Evolutionary conservation across 1,139 yeast species (phyloP).

Genomic region (Pichia sp.): DNA sequence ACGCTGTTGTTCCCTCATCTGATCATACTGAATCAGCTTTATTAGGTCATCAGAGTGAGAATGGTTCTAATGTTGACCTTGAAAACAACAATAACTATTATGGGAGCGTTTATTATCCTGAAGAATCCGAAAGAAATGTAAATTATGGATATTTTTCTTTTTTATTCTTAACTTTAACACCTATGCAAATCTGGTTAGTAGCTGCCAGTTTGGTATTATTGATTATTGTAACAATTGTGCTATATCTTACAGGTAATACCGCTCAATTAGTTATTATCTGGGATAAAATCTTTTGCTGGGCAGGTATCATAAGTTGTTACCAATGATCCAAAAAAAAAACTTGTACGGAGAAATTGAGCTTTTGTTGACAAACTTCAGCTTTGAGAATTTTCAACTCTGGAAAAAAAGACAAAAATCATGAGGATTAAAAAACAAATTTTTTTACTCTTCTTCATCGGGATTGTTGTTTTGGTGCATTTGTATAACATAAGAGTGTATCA

Average conservation of each 20-base stretch:
- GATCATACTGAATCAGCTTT: neutral
- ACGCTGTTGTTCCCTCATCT: neutral
- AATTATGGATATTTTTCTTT: too few relatives aligned
- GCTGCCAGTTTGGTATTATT: neutral
- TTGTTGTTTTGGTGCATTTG: too few relatives aligned
- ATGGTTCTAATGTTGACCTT: conserved; percentile 1
- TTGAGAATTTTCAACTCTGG: neutral
- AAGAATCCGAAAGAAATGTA: too few relatives aligned
- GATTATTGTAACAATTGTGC: conserved; percentile 1
- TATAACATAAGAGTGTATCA: too few relatives aligned
- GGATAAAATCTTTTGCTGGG: conserved; percentile 5
- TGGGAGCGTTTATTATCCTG: neutral
- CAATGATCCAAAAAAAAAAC: neutral
- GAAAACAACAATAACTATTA: neutral
- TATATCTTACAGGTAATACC: conserved; percentile 6
- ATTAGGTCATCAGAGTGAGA: neutral
- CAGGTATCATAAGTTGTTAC: neutral
- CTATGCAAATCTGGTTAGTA: neutral
- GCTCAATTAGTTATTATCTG: conserved; percentile 4
- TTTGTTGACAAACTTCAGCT: neutral
- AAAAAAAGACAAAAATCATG: too few relatives aligned
- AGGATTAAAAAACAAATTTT: too few relatives aligned
- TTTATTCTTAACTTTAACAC: neutral
- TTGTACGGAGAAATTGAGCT: neutral
- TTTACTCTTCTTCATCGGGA: too few relatives aligned